Conservation (phyloP, 1,139 yeast genomes). For the Debaryomycetaceae sp. region DNA sequence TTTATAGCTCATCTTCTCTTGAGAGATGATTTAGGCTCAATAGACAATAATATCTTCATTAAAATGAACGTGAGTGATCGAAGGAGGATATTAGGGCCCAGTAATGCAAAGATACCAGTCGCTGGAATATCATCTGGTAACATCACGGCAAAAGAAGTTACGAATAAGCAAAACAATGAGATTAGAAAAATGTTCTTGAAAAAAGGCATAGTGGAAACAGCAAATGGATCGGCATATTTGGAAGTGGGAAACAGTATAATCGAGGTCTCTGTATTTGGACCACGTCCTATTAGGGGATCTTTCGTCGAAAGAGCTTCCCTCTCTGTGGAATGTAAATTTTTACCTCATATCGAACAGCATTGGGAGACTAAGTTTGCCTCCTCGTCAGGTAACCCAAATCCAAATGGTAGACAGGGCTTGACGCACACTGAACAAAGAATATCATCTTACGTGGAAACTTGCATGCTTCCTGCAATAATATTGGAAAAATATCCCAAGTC, state of each 20-base stretch:
- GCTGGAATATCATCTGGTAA: slow-evolving; percentile 14
- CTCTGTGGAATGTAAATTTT: slow-evolving; percentile 62
- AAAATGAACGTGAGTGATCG: slow-evolving; percentile 55
- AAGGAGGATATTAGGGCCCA: slow-evolving; percentile 70
- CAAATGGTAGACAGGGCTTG: slow-evolving; percentile 34
- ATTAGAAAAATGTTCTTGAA: slow-evolving; percentile 47
- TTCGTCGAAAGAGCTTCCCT: slow-evolving; percentile 68
- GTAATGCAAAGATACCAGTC: slow-evolving; percentile 50
- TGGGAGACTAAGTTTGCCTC: slow-evolving; percentile 20
- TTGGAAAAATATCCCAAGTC: slow-evolving; percentile 84
- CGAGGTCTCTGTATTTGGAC: slow-evolving; percentile 80
- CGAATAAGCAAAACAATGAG: slow-evolving; percentile 12
- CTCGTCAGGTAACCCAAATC: slow-evolving; percentile 14
- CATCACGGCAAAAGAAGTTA: background rate
- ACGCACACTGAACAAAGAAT: slow-evolving; percentile 50
- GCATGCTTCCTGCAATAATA: slow-evolving; percentile 59
- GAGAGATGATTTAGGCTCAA: too few species aligned
- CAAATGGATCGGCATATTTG: slow-evolving; percentile 80
- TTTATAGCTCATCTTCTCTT: too few species aligned
- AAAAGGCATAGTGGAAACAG: slow-evolving; percentile 63
- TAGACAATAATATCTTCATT: background rate
- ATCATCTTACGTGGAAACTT: slow-evolving; percentile 54
- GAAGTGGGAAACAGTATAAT: slow-evolving; percentile 65
- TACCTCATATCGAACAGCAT: slow-evolving; percentile 48
- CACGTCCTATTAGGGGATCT: slow-evolving; percentile 79